These are phyloP conservation scores for Euryodendron excelsum DNA, from an alignment of 148 eudicot genomes.

Conservation along the genomic window DNA sequence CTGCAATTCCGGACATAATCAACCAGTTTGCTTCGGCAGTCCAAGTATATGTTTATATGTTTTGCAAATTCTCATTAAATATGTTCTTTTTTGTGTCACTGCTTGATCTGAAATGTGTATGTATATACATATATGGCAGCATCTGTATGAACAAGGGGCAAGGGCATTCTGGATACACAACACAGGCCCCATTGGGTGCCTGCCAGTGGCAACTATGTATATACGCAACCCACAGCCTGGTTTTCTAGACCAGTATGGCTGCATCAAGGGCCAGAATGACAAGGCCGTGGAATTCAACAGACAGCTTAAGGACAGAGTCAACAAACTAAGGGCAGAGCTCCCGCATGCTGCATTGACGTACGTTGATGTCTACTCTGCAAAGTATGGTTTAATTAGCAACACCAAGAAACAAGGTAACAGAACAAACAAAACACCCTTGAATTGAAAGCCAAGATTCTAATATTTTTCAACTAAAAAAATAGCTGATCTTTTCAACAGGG, in stretches of 20 bases:
- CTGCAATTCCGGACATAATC: conserved; percentile 42
- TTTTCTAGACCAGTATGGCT: conserved; percentile 56
- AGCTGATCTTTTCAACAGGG: conserved; percentile 48
- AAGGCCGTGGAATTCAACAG: conserved; percentile 71
- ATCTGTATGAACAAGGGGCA: conserved; percentile 57
- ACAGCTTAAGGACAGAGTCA: conserved; percentile 59
- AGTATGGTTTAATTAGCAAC: conserved; percentile 58
- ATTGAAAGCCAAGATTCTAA: too few species aligned
- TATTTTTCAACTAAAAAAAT: too few species aligned
- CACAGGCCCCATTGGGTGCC: conserved; percentile 85
- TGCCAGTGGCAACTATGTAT: conserved; percentile 52
- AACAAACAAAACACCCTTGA: neutral
- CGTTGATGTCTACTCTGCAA: conserved; percentile 67
- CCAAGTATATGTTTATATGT: conserved; percentile 54
- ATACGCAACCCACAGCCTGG: conserved; percentile 44
- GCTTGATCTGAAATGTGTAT: neutral
- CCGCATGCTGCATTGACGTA: conserved; percentile 64
- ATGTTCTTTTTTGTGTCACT: too few species aligned
- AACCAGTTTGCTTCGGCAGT: conserved; percentile 50
- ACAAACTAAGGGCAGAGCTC: conserved; percentile 50
- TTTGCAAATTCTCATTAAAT: too few species aligned
- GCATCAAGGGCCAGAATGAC: conserved; percentile 55
- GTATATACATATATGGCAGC: conserved; percentile 30
- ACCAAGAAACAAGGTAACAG: conserved; percentile 56
- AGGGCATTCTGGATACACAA: conserved; percentile 85